A percentile compares a stretch with the other conserved stretches of the same genome.
Evolutionary conservation across 2,329 filamentous ascomycete genomes (phyloP).

Genomic region (Paracorniculantispora psalliotae): DNA sequence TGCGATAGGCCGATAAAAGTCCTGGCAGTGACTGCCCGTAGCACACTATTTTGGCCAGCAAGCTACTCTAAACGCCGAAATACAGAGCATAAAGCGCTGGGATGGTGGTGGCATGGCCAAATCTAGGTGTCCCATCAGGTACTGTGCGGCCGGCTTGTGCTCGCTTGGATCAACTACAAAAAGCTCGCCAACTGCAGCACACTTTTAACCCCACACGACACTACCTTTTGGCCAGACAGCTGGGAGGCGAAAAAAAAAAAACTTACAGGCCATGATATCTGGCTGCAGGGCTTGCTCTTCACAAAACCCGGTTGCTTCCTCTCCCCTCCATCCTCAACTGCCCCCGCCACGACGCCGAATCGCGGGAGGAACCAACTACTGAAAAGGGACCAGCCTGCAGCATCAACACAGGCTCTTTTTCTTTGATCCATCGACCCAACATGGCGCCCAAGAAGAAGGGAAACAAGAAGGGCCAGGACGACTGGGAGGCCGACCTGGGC

Average conservation of each 20-base stretch:
- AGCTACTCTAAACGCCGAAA: no score
- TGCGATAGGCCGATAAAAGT: not conserved
- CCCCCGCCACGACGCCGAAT: slow-evolving; percentile 4
- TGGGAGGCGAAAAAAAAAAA: slow-evolving; percentile 5
- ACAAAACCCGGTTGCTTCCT: not conserved
- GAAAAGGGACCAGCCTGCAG: slow-evolving; percentile 4
- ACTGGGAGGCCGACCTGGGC: slow-evolving; percentile 92
- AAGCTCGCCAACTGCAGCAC: not conserved
- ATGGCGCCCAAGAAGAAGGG: slow-evolving; percentile 96
- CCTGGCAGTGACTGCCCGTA: no score
- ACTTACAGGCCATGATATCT: not conserved
- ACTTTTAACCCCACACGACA: slow-evolving; percentile 5
- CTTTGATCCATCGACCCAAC: slow-evolving; percentile 26
- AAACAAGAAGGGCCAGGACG: slow-evolving; percentile 76
- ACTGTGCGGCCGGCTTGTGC: not conserved
- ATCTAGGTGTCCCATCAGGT: not conserved
- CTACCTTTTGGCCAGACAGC: not conserved
- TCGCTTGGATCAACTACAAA: not conserved
- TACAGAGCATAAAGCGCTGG: not conserved
- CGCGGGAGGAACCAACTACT: not conserved
- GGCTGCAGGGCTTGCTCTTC: not conserved
- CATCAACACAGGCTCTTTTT: slow-evolving; percentile 1
- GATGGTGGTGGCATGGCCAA: not conserved
- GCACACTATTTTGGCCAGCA: no score
- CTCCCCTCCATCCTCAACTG: slow-evolving; percentile 1